Conservation (phyloP, 169 alveolate genomes). For the Pseudocohnilembus persalinus region DNA sequence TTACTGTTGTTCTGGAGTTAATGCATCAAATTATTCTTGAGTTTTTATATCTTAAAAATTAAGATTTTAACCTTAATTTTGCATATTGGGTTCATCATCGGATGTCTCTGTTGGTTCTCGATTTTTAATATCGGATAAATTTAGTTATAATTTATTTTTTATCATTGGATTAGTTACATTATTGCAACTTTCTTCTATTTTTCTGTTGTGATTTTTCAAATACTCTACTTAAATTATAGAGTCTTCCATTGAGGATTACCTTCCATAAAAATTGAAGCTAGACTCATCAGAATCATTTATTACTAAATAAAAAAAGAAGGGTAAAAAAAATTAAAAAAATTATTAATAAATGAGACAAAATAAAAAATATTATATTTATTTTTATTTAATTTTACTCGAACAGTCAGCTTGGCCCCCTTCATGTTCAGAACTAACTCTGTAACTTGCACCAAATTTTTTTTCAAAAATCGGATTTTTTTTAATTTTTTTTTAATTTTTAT, state of each 20-base stretch:
- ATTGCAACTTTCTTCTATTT: background rate
- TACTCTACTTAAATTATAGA: background rate
- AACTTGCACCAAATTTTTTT: background rate
- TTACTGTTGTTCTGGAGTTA: no score
- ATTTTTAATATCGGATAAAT: background rate
- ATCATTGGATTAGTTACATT: background rate
- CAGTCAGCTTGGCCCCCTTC: conserved; percentile 3
- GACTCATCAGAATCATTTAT: conserved; percentile 27
- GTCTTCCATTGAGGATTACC: background rate
- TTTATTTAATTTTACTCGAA: conserved; percentile 2
- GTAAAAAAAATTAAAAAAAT: background rate
- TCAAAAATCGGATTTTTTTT: background rate
- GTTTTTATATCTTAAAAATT: no score
- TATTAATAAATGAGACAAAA: background rate
- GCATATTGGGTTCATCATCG: background rate
- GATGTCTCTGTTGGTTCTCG: background rate
- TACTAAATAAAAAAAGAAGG: background rate
- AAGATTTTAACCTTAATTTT: no score
- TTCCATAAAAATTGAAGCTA: conserved; percentile 17
- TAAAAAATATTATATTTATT: no score
- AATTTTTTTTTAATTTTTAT: background rate
- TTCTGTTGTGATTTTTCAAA: background rate
- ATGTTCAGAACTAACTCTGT: background rate
- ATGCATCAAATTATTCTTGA: no score
- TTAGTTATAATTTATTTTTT: no score